Evolutionary conservation across 2,329 filamentous ascomycete species (phyloP).

Genomic region (Arthroderma sp.): DNA sequence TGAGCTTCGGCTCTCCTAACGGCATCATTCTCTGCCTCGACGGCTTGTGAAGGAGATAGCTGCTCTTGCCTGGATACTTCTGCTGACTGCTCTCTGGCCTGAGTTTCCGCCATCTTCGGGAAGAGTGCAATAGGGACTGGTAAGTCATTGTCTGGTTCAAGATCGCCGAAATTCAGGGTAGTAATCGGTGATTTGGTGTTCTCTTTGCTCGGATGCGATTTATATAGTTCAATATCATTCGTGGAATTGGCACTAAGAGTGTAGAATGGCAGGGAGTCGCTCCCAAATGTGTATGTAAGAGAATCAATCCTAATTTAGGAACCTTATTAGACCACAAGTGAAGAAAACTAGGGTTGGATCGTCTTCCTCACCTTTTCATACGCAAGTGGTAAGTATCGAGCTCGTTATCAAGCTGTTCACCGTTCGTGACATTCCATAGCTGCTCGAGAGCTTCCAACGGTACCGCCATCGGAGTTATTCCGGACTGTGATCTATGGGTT

Average conservation of each 20-base stretch:
- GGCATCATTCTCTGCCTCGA: conserved; percentile 31
- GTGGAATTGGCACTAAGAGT: conserved; percentile 30
- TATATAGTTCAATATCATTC: conserved; percentile 29
- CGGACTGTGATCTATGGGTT: conserved; percentile 2
- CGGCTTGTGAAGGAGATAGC: conserved; percentile 27
- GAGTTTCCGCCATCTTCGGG: conserved; percentile 36
- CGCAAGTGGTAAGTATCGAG: conserved; percentile 27
- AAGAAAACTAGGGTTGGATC: neutral
- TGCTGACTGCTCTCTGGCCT: conserved; percentile 34
- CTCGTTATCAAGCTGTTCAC: conserved; percentile 23
- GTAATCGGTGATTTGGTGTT: conserved; percentile 31
- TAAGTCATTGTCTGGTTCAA: conserved; percentile 27
- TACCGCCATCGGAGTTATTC: conserved; percentile 1
- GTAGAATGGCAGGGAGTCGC: conserved; percentile 31
- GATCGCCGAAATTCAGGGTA: conserved; percentile 23
- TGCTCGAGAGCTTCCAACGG: conserved; percentile 27
- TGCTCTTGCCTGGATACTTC: conserved; percentile 27
- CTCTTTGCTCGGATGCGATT: conserved; percentile 28
- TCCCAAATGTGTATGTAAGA: conserved; percentile 32
- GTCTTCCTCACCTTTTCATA: conserved; percentile 25
- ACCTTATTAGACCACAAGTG: conserved; percentile 1
- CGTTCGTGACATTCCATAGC: conserved; percentile 35
- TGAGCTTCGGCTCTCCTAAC: conserved; percentile 31
- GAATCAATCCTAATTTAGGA: conserved; percentile 22
- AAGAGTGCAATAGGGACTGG: conserved; percentile 26